Percentiles rank a stretch among this genome's conserved stretches.
phyloP scores from a whole-genome alignment of 805 yeast species.

The Ogataea corticis region DNA sequence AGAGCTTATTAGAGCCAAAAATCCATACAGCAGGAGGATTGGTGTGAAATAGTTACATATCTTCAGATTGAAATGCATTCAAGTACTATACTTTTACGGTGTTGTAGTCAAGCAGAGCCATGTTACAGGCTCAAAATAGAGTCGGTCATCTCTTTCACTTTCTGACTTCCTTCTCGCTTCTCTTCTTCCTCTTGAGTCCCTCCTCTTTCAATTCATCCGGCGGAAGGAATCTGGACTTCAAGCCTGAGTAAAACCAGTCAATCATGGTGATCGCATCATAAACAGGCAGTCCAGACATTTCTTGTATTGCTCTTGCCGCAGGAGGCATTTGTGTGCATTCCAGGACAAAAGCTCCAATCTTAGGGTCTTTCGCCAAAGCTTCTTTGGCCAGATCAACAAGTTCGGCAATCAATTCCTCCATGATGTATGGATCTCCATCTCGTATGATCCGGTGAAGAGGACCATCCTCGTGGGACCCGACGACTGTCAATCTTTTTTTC shows the following conservation, averaged over 20 bases:
- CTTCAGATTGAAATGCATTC: no score
- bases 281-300: constrained; percentile 1
- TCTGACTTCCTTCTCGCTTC: constrained; percentile 3
- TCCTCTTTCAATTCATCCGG: background rate
- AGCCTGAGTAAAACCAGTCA: constrained; percentile 3
- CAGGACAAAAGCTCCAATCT: constrained; percentile 3
- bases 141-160: background rate
- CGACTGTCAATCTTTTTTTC: background rate
- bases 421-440: constrained; percentile 2
- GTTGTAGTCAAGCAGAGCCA: no score
- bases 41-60: background rate
- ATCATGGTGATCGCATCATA: constrained; percentile 3
- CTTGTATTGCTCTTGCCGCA: constrained; percentile 1
- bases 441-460: constrained; percentile 1
- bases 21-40: constrained; percentile 33
- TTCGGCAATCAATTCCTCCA: background rate
- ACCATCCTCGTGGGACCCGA: constrained; percentile 2
- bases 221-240: background rate
- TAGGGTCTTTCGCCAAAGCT: background rate
- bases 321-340: constrained; percentile 5
- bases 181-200: background rate
- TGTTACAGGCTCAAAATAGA: no score
- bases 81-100: no score
- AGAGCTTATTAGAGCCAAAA: constrained; percentile 31
- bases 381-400: constrained; percentile 1